Base-by-base conservation (phyloP, 768 basidiomycete genomes). In the Termitomyces sp. region DNA sequence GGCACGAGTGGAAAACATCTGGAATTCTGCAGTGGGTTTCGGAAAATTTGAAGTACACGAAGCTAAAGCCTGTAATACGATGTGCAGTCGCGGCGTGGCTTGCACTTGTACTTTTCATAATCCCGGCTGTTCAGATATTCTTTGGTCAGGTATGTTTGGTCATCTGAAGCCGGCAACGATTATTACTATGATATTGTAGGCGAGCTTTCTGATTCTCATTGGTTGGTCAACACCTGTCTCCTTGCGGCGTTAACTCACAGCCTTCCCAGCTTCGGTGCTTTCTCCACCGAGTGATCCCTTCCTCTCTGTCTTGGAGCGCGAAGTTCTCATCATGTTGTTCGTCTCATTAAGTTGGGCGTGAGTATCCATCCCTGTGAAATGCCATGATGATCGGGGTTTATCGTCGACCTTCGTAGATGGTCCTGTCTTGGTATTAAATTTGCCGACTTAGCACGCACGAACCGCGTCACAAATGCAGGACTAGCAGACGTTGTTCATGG, bases 231-330 rank as follows among this genome's bases (percentile, higher is more conserved):
- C 14, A 37, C 24, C 15, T 42, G 24, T 43, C 5, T 22, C 38
- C 30, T 17, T 2, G 28, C 14, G 2, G 24, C 54, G 51, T 17
- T 28, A 22, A 34, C 40, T 52, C 57, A 45, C 50, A 37, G 35
- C 19, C 2, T 48, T 15, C 11, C 53, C 14, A 87, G 87, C 80
- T 3, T 70, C 82, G 0, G 80, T 89, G 58, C 60, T 90, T 3
- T 85, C 84, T 3, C 84, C 88, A 1, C 87, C 88, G 0, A 71
- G 64, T 21, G 87, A 87, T 52, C 84, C 86, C 0, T 87, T 89
- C 61, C 70, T 86, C n/a, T 72, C 77, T 4, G 84, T 85, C 3
- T 63, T 87, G 14, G 87, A 89, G 62, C 81, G 85, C 1, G 86
- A 89, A 62, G 43, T 79, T 9, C 70, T 79, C 6, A 79, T 84